phyloP scores from a whole-genome alignment of 805 yeast genomes.

The Blastobotrys americana region DNA sequence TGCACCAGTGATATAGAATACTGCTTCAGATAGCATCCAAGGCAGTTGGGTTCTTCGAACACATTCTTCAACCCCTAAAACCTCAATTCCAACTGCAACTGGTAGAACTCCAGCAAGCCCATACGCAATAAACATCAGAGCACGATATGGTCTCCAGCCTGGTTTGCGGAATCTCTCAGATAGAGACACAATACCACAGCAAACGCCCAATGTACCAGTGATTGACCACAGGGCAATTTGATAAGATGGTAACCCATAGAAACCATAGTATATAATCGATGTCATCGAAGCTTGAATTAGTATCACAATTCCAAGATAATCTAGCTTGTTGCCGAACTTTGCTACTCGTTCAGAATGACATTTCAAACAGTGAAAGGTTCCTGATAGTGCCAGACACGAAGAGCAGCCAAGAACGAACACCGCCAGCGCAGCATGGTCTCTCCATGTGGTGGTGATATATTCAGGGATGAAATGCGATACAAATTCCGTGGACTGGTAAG shows the following conservation, averaged over 20 bases:
- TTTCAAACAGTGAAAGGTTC: constrained; percentile 59
- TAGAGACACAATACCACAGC: constrained; percentile 59
- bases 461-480: constrained; percentile 19
- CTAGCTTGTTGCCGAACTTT: constrained; percentile 58
- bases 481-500: constrained; percentile 2
- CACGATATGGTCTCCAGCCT: constrained; percentile 68
- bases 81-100: constrained; percentile 43
- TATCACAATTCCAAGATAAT: constrained; percentile 67
- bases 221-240: constrained; percentile 26
- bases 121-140: constrained; percentile 69
- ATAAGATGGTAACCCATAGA: constrained; percentile 31
- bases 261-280: constrained; percentile 42
- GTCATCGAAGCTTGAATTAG: constrained; percentile 59
- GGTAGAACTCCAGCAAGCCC: constrained; percentile 77
- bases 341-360: constrained; percentile 54
- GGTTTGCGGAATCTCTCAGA: constrained; percentile 60
- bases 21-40: constrained; percentile 65
- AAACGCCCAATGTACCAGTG: constrained; percentile 48
- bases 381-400: constrained; percentile 53
- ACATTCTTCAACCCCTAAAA: constrained; percentile 46
- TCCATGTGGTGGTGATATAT: constrained; percentile 26
- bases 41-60: constrained; percentile 45
- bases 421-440: constrained; percentile 46
- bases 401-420: constrained; percentile 53
- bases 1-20: constrained; percentile 74